Conservation (phyloP, 2,329 filamentous ascomycete genomes). For the Colletotrichum kahawae region DNA sequence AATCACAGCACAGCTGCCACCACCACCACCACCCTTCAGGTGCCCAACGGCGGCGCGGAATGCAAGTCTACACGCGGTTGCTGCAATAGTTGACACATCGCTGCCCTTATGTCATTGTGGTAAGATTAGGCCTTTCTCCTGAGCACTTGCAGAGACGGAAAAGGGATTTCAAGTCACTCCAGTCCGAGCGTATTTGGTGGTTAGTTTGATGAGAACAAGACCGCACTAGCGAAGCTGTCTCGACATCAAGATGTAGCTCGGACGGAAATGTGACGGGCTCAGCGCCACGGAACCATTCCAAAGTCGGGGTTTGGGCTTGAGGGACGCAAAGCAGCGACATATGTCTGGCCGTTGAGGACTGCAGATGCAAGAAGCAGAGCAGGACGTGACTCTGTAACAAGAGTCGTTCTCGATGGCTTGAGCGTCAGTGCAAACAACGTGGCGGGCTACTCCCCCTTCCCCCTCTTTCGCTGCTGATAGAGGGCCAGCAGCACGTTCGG, state of each 20-base stretch:
- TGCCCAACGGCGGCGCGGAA: background rate
- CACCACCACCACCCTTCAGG: background rate
- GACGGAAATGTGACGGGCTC: background rate
- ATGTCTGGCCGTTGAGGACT: slow-evolving; percentile 1
- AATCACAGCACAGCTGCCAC: background rate
- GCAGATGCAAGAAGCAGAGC: background rate
- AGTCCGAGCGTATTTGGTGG: slow-evolving; percentile 1
- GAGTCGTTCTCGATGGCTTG: background rate
- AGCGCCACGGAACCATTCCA: background rate
- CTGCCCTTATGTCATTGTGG: slow-evolving; percentile 1
- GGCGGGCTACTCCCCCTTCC: background rate
- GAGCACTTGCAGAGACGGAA: slow-evolving; percentile 2
- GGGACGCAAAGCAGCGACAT: background rate
- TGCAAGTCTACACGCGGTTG: background rate
- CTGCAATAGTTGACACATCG: slow-evolving; percentile 8
- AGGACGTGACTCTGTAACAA: background rate
- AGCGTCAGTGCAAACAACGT: slow-evolving; percentile 14
- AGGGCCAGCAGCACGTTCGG: background rate
- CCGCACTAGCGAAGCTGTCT: background rate
- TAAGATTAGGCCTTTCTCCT: slow-evolving; percentile 15
- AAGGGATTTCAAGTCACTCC: background rate
- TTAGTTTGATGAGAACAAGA: slow-evolving; percentile 12
- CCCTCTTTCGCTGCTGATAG: background rate
- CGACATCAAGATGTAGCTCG: background rate
- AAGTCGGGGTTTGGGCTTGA: background rate